Conservation (phyloP, 2,329 filamentous ascomycete genomes). For the Escovopsis sp. region DNA sequence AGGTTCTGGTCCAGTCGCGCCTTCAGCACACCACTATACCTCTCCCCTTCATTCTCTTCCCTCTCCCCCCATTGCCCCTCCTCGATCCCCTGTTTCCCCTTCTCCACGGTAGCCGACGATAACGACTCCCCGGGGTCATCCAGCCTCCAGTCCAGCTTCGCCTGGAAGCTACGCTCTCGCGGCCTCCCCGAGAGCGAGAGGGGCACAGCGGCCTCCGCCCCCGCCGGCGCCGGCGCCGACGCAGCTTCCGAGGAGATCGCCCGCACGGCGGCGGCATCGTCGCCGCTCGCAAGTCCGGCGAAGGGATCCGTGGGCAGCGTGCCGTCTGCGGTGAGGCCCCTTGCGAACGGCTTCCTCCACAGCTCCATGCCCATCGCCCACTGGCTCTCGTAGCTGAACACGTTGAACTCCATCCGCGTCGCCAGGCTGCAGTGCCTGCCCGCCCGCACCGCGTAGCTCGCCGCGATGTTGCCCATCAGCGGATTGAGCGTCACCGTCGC, state of each 20-base stretch:
- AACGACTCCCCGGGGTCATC: constrained; percentile 23
- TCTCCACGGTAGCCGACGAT: constrained; percentile 6
- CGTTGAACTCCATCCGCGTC: constrained; percentile 89
- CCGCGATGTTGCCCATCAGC: constrained; percentile 82
- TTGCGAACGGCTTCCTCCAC: constrained; percentile 51
- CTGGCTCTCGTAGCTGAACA: constrained; percentile 94
- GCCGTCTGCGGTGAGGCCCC: too few relatives aligned
- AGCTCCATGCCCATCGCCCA: constrained; percentile 85
- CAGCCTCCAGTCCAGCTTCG: constrained; percentile 35
- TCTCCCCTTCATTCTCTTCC: constrained; percentile 22
- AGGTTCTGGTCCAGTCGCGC: constrained; percentile 78
- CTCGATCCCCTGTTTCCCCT: too few relatives aligned
- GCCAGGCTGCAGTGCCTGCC: constrained; percentile 71
- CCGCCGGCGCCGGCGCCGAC: too few relatives aligned
- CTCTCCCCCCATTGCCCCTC: not conserved
- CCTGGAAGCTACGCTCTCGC: constrained; percentile 28
- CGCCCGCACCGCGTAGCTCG: constrained; percentile 82
- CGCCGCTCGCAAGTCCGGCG: too few relatives aligned
- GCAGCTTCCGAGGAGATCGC: too few relatives aligned
- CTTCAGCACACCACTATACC: constrained; percentile 77
- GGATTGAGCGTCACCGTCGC: constrained; percentile 89
- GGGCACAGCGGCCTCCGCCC: too few relatives aligned
- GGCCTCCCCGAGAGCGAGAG: not conserved
- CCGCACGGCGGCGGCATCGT: constrained; percentile 11
- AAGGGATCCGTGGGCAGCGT: too few relatives aligned